Base-by-base conservation (phyloP, 1,284 basidiomycete species). In the Rugosomyces carneus region DNA sequence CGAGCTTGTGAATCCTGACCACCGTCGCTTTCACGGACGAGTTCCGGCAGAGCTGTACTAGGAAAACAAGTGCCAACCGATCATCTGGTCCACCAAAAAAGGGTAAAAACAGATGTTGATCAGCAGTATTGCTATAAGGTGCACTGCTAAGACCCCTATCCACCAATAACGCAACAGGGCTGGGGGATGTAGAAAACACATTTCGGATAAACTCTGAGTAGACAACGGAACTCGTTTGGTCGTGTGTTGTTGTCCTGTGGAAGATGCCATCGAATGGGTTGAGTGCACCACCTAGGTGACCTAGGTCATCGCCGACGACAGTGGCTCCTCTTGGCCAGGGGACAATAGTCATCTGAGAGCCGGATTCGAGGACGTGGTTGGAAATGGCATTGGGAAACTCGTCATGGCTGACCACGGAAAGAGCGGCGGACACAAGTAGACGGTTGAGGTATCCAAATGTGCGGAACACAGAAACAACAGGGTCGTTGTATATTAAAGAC, bases 61-160 rank as follows among this genome's bases (percentile, higher is more conserved):
- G 74, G 56, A 94, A 81, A 29, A 76, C 68, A 19, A 96, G 69
- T 0, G 91, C 89, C 7, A 90, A 75, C 1, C 93, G 80, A 60
- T 96, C 93, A 63, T 97, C 93, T 0, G 90, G 84, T 0, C 93
- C 93, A 41, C 93, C 93, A 61, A 93, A 87, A 76, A 95, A 96
- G 0, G 89, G 87, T 31, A 95, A 63, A 68, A 93, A 84, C 42
- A 93, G 64, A 55, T 89, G 89, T 53, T 83, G 78, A 26, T 59
- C 57, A 40, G 45, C 55, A 40, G 45, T 46, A 21, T 55, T 62
- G 26, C 55, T 26, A 10, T 57, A 50, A 7, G 57, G 49, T 39
- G 60, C 38, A 53, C 47, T 58, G 29, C 29, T 31, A 18, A 65
- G 50, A 3, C 76, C 75, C 26, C 78, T 72, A 56, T 94, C 91